phyloP scores from a whole-genome alignment of 179 eudicot genomes.

The Silene noctiflora region DNA sequence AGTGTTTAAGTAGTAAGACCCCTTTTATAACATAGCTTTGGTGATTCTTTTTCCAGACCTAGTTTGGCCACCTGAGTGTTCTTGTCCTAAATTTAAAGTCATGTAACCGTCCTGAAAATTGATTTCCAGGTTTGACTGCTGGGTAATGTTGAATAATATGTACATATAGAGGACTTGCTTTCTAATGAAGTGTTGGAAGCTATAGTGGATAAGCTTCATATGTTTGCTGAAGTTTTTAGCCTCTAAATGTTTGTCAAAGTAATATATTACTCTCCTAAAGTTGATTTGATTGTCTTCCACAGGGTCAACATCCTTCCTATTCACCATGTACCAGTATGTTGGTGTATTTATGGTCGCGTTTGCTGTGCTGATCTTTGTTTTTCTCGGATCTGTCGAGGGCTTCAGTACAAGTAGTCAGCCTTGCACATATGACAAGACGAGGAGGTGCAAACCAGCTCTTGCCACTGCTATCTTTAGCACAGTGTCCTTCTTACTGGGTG shows the following conservation, averaged over 20 bases:
- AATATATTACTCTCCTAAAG: not conserved
- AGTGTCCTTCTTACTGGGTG: constrained; percentile 76
- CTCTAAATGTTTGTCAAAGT: not conserved
- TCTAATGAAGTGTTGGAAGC: too few species aligned
- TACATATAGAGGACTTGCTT: not conserved
- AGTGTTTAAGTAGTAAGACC: not conserved
- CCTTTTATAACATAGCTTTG: too few species aligned
- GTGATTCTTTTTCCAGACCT: too few species aligned
- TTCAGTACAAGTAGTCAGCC: constrained; percentile 71
- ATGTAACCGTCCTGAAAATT: too few species aligned
- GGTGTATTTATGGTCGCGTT: constrained; percentile 83
- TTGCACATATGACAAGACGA: constrained; percentile 68
- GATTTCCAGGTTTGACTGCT: not conserved
- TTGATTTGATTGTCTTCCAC: constrained; percentile 23
- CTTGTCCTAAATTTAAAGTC: too few species aligned
- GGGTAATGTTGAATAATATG: not conserved
- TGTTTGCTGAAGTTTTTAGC: not conserved
- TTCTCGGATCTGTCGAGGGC: constrained; percentile 92
- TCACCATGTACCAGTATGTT: constrained; percentile 73
- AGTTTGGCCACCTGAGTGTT: too few species aligned
- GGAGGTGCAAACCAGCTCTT: constrained; percentile 84
- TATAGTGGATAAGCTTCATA: too few species aligned
- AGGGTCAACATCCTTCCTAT: constrained; percentile 93
- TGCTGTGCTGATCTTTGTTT: constrained; percentile 75
- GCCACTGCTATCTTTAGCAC: constrained; percentile 90